Evolutionary conservation across 1,284 basidiomycete genomes (phyloP).

Genomic region (Termitomyces sp.): DNA sequence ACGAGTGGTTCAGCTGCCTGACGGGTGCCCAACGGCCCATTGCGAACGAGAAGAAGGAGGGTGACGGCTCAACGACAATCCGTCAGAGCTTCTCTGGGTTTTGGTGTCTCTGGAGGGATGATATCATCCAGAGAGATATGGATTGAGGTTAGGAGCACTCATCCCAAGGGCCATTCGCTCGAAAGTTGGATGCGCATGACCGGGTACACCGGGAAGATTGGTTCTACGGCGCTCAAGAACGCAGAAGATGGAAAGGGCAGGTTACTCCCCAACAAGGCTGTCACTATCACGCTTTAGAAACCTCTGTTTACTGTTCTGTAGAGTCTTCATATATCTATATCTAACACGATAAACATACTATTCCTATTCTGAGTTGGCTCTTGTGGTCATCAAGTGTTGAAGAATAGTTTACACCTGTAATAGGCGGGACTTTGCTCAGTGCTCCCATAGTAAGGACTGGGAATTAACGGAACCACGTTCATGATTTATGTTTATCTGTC

Average conservation of each 20-base stretch:
- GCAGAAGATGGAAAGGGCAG: conserved; percentile 26
- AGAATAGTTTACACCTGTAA: too few species aligned
- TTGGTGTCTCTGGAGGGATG: conserved; percentile 37
- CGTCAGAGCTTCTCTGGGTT: conserved; percentile 37
- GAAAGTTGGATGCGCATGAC: conserved; percentile 25
- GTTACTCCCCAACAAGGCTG: conserved; percentile 19
- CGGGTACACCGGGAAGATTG: conserved; percentile 20
- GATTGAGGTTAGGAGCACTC: conserved; percentile 34
- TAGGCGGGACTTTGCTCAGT: too few species aligned
- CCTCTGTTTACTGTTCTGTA: background rate
- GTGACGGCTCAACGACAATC: conserved; percentile 31
- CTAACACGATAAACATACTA: background rate
- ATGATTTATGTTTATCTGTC: too few species aligned
- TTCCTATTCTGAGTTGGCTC: background rate
- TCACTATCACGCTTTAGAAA: conserved; percentile 6
- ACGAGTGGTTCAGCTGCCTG: conserved; percentile 37
- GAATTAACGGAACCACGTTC: too few species aligned
- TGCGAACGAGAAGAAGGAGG: conserved; percentile 25
- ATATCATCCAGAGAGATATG: conserved; percentile 38
- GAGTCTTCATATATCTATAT: background rate
- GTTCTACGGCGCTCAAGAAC: conserved; percentile 23
- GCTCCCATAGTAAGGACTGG: too few species aligned
- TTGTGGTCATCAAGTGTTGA: background rate
- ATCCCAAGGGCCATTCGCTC: conserved; percentile 27
- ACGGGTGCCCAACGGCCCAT: conserved; percentile 28